Base-by-base conservation (phyloP, 768 basidiomycete genomes). In the Mycena latifolia region DNA sequence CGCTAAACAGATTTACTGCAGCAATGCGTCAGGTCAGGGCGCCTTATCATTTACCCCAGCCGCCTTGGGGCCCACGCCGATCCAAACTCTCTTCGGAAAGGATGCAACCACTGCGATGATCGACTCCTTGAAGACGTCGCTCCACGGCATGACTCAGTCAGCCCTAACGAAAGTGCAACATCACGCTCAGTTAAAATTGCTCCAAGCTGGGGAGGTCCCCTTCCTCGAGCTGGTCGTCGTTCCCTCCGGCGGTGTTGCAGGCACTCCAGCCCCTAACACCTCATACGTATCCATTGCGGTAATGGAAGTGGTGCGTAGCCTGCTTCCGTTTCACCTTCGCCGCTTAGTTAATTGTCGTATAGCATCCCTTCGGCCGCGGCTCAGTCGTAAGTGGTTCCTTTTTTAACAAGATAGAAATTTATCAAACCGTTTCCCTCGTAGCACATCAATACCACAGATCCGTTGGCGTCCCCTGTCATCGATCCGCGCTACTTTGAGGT, bases 301-400 rank as follows among this genome's bases (percentile, higher is more conserved):
- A 11, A 52, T 52, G 51, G 20, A 52, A 35, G 51, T 52, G 51
- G 51, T 52, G 28, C 28, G 51, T 20, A n/a, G n/a, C n/a, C n/a
- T n/a, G n/a, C n/a, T n/a, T n/a, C n/a, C n/a, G n/a, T n/a, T n/a
- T n/a, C n/a, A 35, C 14, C 33, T 31, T 14, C 2, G 18, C 20
- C 11, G 28, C 12, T 22, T 20, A 8, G 25, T 39, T 14, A 11
- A 12, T 33, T 35, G 33, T 8, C 7, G n/a, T 35, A 20, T 18
- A 52, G 51, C 51, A 52, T 24, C 51, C 51, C 2, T 52, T 33
- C 51, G 17, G 51, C n/a, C 51, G 51, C 3, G 51, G 51, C 22
- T 52, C 51, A 24, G 51, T 52, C 31, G 51, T 52, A 52, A 33
- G 15, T 28, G 24, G 27, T 18, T 22, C 31, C n/a, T 12, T 12